Evolutionary conservation across 2,329 filamentous ascomycete genomes (phyloP).

Genomic region (Botrytis fragariae): DNA sequence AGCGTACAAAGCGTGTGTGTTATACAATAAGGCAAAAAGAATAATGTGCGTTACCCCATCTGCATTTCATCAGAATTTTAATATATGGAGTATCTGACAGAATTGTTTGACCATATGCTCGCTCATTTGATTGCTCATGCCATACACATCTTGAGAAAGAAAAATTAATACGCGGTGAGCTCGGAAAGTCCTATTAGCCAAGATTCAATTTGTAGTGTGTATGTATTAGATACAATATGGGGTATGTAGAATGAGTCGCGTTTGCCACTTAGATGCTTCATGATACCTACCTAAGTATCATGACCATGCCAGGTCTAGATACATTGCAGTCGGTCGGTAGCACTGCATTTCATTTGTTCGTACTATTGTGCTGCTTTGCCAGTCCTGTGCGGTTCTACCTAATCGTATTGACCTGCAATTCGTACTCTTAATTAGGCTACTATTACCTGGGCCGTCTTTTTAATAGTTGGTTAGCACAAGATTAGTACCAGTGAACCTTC

Average conservation of each 20-base stretch:
- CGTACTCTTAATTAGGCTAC: conserved; percentile 2
- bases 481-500: conserved; percentile 4
- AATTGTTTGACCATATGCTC: neutral
- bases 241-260: conserved; percentile 11
- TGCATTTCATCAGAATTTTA: conserved; percentile 12
- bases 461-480: neutral
- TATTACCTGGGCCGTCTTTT: neutral
- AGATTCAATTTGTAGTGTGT: neutral
- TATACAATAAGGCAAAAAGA: neutral
- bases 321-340: conserved; percentile 11
- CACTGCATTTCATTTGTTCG: conserved; percentile 9
- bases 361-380: neutral
- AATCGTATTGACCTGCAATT: conserved; percentile 1
- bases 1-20: neutral
- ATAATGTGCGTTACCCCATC: neutral
- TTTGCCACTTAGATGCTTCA: conserved; percentile 14
- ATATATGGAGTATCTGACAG: conserved; percentile 11
- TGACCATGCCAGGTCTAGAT: conserved; percentile 11
- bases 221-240: neutral
- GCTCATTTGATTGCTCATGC: neutral
- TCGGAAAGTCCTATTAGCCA: neutral
- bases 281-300: conserved; percentile 8
- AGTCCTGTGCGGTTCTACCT: neutral
- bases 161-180: neutral
- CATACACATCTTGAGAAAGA: neutral